Conservation (phyloP, 1,284 basidiomycete genomes). For the Naganishia albida region DNA sequence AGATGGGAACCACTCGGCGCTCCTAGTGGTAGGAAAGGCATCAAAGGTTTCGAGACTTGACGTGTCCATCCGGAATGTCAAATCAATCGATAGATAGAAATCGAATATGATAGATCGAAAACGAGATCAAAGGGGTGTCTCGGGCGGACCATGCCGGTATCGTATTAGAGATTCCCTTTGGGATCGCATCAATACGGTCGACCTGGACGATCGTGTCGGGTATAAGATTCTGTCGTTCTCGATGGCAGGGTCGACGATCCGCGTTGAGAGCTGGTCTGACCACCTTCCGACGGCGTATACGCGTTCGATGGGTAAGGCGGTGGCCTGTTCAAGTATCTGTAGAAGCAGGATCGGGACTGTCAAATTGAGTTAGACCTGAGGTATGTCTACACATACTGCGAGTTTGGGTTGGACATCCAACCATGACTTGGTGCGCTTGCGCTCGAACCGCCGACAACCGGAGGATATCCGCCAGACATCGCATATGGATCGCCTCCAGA, state of each 20-base stretch:
- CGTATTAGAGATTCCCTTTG: too few species aligned
- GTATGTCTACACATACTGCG: neutral
- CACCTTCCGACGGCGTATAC: slow-evolving; percentile 5
- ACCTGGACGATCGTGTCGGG: slow-evolving; percentile 18
- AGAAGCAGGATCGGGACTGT: neutral
- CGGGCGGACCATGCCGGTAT: too few species aligned
- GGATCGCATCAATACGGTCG: slow-evolving; percentile 10
- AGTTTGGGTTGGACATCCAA: slow-evolving; percentile 6
- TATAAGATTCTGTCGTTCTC: slow-evolving; percentile 26
- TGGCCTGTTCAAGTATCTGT: slow-evolving; percentile 9
- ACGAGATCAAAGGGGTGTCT: too few species aligned
- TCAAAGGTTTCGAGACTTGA: neutral
- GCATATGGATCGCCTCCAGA: slow-evolving; percentile 9
- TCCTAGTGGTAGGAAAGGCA: too few species aligned
- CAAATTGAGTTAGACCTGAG: neutral
- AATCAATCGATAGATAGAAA: slow-evolving; percentile 4
- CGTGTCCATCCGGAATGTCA: neutral
- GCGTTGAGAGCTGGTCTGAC: slow-evolving; percentile 15
- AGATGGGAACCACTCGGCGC: too few species aligned
- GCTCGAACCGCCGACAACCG: neutral
- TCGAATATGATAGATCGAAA: neutral
- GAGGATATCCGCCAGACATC: slow-evolving; percentile 2
- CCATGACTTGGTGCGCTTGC: slow-evolving; percentile 1
- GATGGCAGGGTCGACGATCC: slow-evolving; percentile 11
- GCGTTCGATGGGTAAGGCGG: slow-evolving; percentile 4